phyloP scores from a whole-genome alignment of 352 stramenopile species.

The Achlya hypogyna region DNA sequence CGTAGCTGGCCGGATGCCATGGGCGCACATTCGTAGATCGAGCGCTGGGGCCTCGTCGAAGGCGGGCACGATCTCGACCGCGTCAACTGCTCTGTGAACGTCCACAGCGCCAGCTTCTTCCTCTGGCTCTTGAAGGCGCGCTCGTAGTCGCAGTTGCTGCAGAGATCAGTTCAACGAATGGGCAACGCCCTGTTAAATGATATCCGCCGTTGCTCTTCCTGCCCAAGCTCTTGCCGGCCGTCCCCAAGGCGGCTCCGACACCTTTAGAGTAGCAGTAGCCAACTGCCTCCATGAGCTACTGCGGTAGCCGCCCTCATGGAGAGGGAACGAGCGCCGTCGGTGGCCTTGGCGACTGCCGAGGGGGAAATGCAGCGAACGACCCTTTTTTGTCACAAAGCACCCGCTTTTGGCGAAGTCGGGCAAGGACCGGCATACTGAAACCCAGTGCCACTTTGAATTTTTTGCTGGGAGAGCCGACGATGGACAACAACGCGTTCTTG shows the following conservation, averaged over 20 bases:
- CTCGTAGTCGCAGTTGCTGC: neutral
- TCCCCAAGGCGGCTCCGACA: too few species aligned
- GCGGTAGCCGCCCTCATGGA: too few species aligned
- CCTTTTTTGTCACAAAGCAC: neutral
- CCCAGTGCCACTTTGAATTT: neutral
- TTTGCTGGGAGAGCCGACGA: neutral
- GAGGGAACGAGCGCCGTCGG: too few species aligned
- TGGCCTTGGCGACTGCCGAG: too few species aligned
- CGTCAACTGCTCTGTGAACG: slow-evolving; percentile 73
- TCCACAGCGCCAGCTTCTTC: slow-evolving; percentile 79
- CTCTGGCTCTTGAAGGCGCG: slow-evolving; percentile 60
- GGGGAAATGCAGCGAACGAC: too few species aligned
- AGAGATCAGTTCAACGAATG: too few species aligned
- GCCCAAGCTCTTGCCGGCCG: too few species aligned
- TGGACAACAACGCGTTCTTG: slow-evolving; percentile 18
- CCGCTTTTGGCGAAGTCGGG: neutral
- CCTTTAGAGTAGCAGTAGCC: too few species aligned
- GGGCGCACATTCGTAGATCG: slow-evolving; percentile 37
- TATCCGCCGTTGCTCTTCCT: too few species aligned
- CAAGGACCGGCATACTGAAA: neutral
- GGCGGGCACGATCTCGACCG: slow-evolving; percentile 83
- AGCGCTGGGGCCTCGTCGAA: slow-evolving; percentile 80
- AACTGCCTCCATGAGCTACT: too few species aligned
- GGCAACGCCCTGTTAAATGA: too few species aligned
- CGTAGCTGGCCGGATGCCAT: neutral